Conservation (phyloP, 208 protist genomes). For the Leishmania turanica region DNA sequence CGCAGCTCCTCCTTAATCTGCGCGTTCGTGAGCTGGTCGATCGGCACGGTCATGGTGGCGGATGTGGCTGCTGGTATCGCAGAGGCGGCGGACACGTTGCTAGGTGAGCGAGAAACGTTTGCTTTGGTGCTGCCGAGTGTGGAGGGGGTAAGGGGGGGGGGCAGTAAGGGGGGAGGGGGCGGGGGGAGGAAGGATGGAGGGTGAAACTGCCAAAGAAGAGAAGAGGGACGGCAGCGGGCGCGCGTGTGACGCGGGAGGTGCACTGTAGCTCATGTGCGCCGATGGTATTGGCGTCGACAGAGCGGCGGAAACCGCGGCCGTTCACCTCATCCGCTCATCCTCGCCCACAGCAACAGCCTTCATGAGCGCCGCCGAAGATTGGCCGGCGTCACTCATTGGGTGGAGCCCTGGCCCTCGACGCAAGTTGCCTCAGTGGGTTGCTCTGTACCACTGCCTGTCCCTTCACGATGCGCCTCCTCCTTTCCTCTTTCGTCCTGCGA, state of each 20-base stretch:
- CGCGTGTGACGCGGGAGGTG: neutral
- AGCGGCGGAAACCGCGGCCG: neutral
- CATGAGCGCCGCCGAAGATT: neutral
- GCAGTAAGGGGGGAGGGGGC: too few species aligned
- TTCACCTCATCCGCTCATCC: neutral
- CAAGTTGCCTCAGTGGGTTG: neutral
- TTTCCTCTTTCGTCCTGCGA: neutral
- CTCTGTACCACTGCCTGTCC: neutral
- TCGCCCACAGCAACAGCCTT: neutral
- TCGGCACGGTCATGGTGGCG: constrained; percentile 21
- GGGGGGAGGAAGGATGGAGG: neutral
- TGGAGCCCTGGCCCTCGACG: neutral
- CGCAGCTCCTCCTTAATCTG: constrained; percentile 79
- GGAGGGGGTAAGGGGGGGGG: neutral
- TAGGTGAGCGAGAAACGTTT: neutral
- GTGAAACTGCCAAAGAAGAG: neutral
- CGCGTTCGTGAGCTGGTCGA: constrained; percentile 48
- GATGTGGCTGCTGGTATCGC: neutral
- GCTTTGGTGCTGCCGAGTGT: neutral
- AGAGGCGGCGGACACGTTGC: neutral
- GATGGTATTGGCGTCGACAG: neutral
- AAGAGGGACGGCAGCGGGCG: neutral
- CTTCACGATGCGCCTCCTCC: neutral
- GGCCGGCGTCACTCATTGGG: neutral
- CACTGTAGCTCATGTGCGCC: neutral